A percentile compares a stretch with the other conserved stretches of the same genome.
Conservation (phyloP, 148 eudicot species). For the Amaranthus palmeri region DNA sequence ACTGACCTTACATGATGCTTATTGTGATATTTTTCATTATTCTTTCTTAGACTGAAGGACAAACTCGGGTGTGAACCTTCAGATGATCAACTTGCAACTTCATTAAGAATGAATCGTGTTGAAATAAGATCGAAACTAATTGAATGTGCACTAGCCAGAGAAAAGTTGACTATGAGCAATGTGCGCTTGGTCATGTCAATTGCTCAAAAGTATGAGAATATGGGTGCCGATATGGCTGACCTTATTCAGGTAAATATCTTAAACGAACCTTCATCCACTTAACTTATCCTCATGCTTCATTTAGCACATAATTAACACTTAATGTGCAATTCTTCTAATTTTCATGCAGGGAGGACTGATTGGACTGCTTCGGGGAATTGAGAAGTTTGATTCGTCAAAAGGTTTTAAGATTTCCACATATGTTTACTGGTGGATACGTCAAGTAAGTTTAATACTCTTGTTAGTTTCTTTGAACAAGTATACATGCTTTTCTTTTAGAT, state of each 20-base stretch:
- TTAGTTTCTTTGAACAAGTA: neutral
- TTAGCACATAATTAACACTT: slow-evolving; percentile 1
- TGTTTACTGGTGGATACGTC: slow-evolving; percentile 99
- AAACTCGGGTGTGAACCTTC: slow-evolving; percentile 83
- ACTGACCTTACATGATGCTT: no score
- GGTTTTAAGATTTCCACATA: slow-evolving; percentile 94
- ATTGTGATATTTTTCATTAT: neutral
- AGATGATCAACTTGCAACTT: slow-evolving; percentile 77
- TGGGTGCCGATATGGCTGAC: slow-evolving; percentile 96
- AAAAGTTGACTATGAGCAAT: slow-evolving; percentile 89
- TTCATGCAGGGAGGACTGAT: slow-evolving; percentile 73
- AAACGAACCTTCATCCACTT: neutral
- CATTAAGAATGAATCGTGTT: slow-evolving; percentile 56
- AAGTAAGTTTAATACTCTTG: slow-evolving; percentile 46
- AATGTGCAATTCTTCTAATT: slow-evolving; percentile 7
- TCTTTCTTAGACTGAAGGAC: slow-evolving; percentile 58
- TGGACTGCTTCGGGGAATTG: slow-evolving; percentile 91
- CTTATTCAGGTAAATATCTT: slow-evolving; percentile 67
- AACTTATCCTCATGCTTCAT: neutral
- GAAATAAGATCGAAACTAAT: slow-evolving; percentile 59
- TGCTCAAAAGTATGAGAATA: slow-evolving; percentile 48
- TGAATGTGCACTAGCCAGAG: slow-evolving; percentile 84
- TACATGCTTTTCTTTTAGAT: no score
- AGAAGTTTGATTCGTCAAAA: slow-evolving; percentile 94
- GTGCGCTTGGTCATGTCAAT: slow-evolving; percentile 93